phyloP scores from a whole-genome alignment of 2,329 filamentous ascomycete species.

The Neoascochyta sp. region DNA sequence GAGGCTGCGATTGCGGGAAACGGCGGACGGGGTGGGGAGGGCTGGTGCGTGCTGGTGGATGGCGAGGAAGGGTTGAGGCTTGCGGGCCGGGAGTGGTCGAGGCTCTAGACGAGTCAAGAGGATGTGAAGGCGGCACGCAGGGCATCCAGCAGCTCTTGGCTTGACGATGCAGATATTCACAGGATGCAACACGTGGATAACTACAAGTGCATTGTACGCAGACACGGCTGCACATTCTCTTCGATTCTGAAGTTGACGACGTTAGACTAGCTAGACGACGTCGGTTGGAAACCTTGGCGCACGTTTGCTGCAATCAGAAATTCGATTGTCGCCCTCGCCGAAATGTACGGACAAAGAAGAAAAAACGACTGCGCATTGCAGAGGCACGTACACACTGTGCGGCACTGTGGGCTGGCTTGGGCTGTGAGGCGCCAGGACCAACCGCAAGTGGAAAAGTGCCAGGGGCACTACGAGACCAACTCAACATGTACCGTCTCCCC shows the following conservation, averaged over 20 bases:
- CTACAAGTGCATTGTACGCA: no score
- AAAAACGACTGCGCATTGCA: neutral
- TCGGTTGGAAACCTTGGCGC: no score
- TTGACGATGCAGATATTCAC: no score
- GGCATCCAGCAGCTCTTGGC: no score
- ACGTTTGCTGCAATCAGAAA: no score
- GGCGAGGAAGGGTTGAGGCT: conserved; percentile 36
- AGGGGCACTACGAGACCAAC: conserved; percentile 3
- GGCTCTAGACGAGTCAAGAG: conserved; percentile 15
- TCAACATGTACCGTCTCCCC: neutral
- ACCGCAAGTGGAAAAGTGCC: conserved; percentile 3
- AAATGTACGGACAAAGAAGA: neutral
- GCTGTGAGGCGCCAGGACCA: conserved; percentile 1
- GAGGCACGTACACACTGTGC: conserved; percentile 3
- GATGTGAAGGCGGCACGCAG: neutral
- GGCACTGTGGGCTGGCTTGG: conserved; percentile 1
- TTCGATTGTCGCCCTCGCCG: conserved; percentile 4
- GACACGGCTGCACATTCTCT: no score
- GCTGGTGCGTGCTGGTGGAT: conserved; percentile 43
- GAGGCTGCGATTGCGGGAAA: conserved; percentile 60
- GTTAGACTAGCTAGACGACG: no score
- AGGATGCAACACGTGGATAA: no score
- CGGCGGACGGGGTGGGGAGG: conserved; percentile 33
- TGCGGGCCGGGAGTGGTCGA: conserved; percentile 36
- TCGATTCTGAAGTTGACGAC: no score